Evolutionary conservation across 306 rosid genomes (phyloP), one percentile per base, ranked within the genome.

Genomic region (Citrullus amarus): DNA sequence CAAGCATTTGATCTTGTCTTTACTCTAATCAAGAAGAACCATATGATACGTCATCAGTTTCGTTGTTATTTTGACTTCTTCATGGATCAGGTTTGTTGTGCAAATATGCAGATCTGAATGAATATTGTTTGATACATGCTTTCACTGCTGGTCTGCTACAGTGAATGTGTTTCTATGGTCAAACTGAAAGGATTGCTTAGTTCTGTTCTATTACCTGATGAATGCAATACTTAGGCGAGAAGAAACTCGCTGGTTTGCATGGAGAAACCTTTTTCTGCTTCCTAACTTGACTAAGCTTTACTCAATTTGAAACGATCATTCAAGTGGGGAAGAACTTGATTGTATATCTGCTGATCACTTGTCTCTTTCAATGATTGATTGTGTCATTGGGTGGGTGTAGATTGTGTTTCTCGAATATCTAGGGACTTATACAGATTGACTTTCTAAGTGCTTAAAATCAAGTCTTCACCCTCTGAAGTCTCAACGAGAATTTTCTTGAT

Each of bases 81-180:
- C 86, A 86, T 93, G 96, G 99, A 96, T 82, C 99, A 96, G 97
- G 99, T 81, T 85, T 86, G 91, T 85, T 72, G n/a, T 18, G 78
- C 36, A 20, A 71, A 54, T 73, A 17, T 4, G 77, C 1, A 4
- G 15, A 25, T 30, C 77, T 73, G 17, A 28, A 30, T 73, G 61
- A 50, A 73, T 73, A 73, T 51, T 54, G 15, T 34, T 54, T 74
- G 18, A 53, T 30, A 18, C 43, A 17, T 72, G 44, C 56, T 74
- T 53, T 53, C 7, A 14, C 22, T 51, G 46, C 28, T 36, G 6
- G 16, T 61, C 68, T 66, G 72, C 63, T 74, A 3, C 63, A 8
- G 9, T 53, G 58, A 53, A 74, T 53, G 44, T 74, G 78, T 53
- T 51, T 74, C 63, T 9, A 32, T 16, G 78, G 17, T 53, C 8